Percentiles rank a stretch among this genome's conserved stretches.
Evolutionary conservation across 768 basidiomycete genomes (phyloP).

Genomic region (Nevesoporus exiguus): DNA sequence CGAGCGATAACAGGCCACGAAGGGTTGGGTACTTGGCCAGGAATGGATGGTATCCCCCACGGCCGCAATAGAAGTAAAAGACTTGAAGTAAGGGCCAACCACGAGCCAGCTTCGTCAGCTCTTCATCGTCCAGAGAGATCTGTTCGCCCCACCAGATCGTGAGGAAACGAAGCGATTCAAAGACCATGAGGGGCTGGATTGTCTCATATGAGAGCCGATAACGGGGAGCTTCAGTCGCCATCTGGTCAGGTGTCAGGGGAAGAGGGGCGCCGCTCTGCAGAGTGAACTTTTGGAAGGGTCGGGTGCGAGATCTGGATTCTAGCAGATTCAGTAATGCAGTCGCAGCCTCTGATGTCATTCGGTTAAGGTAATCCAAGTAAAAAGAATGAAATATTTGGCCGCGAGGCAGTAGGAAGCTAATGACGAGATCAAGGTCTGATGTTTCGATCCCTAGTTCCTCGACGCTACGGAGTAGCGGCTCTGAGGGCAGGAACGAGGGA

Average conservation of each 20-base stretch:
- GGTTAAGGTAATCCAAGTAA: background rate
- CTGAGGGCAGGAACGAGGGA: background rate
- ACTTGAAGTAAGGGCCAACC: constrained; percentile 6
- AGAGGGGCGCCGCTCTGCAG: background rate
- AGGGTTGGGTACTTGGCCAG: constrained; percentile 10
- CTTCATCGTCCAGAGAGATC: constrained; percentile 2
- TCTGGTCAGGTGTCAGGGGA: background rate
- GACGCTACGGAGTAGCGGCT: background rate
- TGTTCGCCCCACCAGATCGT: constrained; percentile 11
- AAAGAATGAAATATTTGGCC: constrained; percentile 9
- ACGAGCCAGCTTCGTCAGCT: constrained; percentile 5
- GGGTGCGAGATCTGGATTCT: background rate
- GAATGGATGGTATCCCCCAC: constrained; percentile 5
- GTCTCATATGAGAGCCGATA: constrained; percentile 10
- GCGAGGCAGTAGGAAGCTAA: constrained; percentile 4
- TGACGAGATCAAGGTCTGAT: constrained; percentile 5
- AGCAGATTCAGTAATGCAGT: background rate
- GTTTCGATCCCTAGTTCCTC: background rate
- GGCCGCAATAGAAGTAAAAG: constrained; percentile 4
- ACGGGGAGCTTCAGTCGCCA: background rate
- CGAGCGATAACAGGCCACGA: constrained; percentile 5
- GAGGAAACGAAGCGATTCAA: constrained; percentile 1
- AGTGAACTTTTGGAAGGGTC: background rate
- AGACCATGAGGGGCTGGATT: constrained; percentile 1
- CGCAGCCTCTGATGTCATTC: background rate